Percentiles rank a stretch among this genome's conserved stretches.
Conservation (phyloP, 495 filamentous ascomycete genomes). For the Ascobolus immersus region DNA sequence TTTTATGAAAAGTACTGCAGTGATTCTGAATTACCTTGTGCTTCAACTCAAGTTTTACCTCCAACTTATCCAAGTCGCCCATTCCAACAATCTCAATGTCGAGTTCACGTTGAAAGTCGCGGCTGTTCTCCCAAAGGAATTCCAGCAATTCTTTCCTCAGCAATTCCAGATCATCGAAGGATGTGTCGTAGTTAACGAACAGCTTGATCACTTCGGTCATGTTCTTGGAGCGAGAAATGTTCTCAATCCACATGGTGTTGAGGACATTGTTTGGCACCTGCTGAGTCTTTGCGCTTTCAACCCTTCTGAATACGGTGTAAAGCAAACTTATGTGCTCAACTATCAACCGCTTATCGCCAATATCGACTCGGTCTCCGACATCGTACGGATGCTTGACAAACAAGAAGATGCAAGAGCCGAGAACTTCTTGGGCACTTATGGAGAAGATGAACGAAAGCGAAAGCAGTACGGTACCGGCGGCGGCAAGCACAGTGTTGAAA, state of each 20-base stretch:
- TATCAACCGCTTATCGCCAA: constrained; percentile 41
- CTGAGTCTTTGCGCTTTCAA: constrained; percentile 55
- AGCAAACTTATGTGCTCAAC: constrained; percentile 89
- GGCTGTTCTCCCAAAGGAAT: constrained; percentile 69
- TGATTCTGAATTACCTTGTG: constrained; percentile 32
- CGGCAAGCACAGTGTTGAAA: constrained; percentile 68
- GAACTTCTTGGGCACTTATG: constrained; percentile 70
- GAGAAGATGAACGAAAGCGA: constrained; percentile 88
- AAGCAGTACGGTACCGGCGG: constrained; percentile 81
- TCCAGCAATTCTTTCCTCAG: constrained; percentile 54
- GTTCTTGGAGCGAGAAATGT: constrained; percentile 63
- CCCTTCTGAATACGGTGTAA: constrained; percentile 74
- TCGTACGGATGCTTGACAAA: constrained; percentile 41
- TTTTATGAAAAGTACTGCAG: neutral
- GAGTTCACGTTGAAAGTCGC: constrained; percentile 77
- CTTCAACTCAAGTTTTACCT: constrained; percentile 55
- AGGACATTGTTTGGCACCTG: constrained; percentile 79
- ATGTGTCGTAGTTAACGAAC: constrained; percentile 58
- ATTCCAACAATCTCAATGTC: constrained; percentile 52
- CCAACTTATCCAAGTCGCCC: constrained; percentile 66
- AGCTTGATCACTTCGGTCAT: constrained; percentile 74
- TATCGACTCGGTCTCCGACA: constrained; percentile 80
- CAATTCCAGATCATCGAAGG: constrained; percentile 62
- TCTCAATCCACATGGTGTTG: constrained; percentile 80
- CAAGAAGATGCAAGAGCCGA: constrained; percentile 89